These are phyloP conservation scores for Olyra latifolia DNA, from an alignment of 176 grass and related monocot species.

Conservation along the genomic window DNA sequence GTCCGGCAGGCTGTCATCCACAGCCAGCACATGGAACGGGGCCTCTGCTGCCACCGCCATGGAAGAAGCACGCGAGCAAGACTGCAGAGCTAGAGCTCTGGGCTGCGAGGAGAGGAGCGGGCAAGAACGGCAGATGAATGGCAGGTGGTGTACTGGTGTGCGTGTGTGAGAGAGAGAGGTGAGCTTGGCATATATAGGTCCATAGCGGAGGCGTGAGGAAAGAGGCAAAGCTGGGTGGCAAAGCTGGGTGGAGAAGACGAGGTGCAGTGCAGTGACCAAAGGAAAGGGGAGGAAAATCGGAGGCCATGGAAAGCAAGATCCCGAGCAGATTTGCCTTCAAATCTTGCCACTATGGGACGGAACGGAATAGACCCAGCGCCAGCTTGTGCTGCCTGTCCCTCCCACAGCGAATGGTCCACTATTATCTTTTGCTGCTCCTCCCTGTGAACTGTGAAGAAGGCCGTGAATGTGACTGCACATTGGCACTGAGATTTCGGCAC, in stretches of 20 bases:
- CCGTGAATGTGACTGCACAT: no score
- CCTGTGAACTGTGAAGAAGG: no score
- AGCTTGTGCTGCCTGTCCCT: no score
- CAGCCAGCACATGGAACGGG: slow-evolving; percentile 78
- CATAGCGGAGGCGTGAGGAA: slow-evolving; percentile 37
- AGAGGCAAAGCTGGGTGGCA: slow-evolving; percentile 18
- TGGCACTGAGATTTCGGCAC: no score
- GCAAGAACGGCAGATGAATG: slow-evolving; percentile 24
- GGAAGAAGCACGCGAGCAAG: not conserved
- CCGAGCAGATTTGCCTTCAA: slow-evolving; percentile 66
- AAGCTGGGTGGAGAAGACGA: slow-evolving; percentile 4
- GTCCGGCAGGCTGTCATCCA: slow-evolving; percentile 80
- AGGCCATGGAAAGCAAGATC: slow-evolving; percentile 72
- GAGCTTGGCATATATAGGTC: slow-evolving; percentile 37
- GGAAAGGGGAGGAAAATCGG: slow-evolving; percentile 74
- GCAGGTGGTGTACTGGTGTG: slow-evolving; percentile 26
- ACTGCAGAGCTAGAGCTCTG: no score
- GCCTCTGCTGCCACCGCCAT: slow-evolving; percentile 53
- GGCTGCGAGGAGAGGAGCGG: not conserved
- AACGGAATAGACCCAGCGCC: slow-evolving; percentile 29
- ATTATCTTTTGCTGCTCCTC: slow-evolving; percentile 37
- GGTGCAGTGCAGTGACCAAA: slow-evolving; percentile 35
- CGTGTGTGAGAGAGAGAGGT: slow-evolving; percentile 10
- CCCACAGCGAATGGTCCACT: slow-evolving; percentile 45
- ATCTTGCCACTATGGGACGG: slow-evolving; percentile 53